Conservation (phyloP, 768 basidiomycete genomes). For the Suillus tomentosus region DNA sequence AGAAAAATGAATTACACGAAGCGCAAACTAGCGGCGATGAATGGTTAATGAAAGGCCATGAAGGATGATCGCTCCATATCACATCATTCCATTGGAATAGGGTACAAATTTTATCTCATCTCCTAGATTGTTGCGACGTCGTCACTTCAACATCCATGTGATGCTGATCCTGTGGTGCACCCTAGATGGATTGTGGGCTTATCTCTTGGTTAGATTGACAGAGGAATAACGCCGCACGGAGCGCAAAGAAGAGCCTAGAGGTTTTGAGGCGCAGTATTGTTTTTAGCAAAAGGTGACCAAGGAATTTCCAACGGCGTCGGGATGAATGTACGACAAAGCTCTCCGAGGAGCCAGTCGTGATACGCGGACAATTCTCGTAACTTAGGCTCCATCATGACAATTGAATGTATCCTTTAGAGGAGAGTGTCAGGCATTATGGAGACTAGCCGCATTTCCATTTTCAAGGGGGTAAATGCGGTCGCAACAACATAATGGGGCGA, state of each 20-base stretch:
- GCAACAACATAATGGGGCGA: background rate
- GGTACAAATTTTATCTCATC: background rate
- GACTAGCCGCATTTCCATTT: constrained; percentile 13
- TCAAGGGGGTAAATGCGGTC: constrained; percentile 6
- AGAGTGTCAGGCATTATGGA: background rate
- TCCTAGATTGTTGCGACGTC: background rate
- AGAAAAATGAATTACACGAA: background rate
- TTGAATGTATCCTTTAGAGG: background rate
- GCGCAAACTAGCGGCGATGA: background rate
- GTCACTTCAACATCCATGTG: background rate
- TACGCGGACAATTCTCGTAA: constrained; percentile 16
- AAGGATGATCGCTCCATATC: constrained; percentile 1
- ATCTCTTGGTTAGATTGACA: background rate
- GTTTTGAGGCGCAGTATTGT: background rate
- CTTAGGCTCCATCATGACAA: constrained; percentile 8
- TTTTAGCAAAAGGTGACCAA: background rate
- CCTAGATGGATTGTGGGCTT: background rate
- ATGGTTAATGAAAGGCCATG: constrained; percentile 1
- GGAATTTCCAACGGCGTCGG: constrained; percentile 5
- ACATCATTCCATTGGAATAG: constrained; percentile 1
- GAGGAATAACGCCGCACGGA: background rate
- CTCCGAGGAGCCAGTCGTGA: constrained; percentile 13
- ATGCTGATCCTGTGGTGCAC: background rate
- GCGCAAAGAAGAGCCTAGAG: background rate
- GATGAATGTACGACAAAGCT: background rate